phyloP scores from a whole-genome alignment of 1,284 basidiomycete genomes.

The Puccinia polysora region DNA sequence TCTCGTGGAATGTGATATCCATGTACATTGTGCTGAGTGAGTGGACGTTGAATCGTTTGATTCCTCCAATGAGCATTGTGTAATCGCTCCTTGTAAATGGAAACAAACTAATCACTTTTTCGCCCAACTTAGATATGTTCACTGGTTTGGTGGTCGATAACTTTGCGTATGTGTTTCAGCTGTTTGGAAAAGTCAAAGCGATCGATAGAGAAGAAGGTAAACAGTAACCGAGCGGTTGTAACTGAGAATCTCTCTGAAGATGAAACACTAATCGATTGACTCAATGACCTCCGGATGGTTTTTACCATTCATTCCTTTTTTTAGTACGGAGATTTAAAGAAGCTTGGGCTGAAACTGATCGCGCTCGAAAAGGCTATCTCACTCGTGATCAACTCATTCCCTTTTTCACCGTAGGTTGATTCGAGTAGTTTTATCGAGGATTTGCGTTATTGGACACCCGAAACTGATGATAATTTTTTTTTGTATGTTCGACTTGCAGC shows the following conservation, averaged over 20 bases:
- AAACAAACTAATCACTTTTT: too few species aligned
- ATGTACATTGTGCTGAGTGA: slow-evolving; percentile 58
- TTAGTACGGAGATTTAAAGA: slow-evolving; percentile 70
- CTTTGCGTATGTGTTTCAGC: slow-evolving; percentile 92
- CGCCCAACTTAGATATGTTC: slow-evolving; percentile 46
- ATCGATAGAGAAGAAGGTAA: slow-evolving; percentile 70
- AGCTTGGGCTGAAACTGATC: slow-evolving; percentile 80
- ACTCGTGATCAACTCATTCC: slow-evolving; percentile 66
- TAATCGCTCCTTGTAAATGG: too few species aligned
- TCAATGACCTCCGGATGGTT: too few species aligned
- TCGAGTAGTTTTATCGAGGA: slow-evolving; percentile 43
- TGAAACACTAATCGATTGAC: too few species aligned
- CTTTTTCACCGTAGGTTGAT: slow-evolving; percentile 65
- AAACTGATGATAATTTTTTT: too few species aligned
- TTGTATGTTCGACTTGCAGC: slow-evolving; percentile 14
- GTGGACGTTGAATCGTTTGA: neutral
- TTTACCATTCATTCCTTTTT: too few species aligned
- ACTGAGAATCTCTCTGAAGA: too few species aligned
- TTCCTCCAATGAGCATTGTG: neutral
- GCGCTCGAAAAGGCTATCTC: slow-evolving; percentile 72
- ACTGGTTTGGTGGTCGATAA: slow-evolving; percentile 88
- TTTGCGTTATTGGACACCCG: too few species aligned
- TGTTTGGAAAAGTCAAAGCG: slow-evolving; percentile 64
- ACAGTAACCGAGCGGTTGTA: too few species aligned
- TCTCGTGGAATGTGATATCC: slow-evolving; percentile 91